A percentile compares a stretch with the other conserved stretches of the same genome.
phyloP scores from a whole-genome alignment of 768 basidiomycete genomes.

The Agrocybe pediades region DNA sequence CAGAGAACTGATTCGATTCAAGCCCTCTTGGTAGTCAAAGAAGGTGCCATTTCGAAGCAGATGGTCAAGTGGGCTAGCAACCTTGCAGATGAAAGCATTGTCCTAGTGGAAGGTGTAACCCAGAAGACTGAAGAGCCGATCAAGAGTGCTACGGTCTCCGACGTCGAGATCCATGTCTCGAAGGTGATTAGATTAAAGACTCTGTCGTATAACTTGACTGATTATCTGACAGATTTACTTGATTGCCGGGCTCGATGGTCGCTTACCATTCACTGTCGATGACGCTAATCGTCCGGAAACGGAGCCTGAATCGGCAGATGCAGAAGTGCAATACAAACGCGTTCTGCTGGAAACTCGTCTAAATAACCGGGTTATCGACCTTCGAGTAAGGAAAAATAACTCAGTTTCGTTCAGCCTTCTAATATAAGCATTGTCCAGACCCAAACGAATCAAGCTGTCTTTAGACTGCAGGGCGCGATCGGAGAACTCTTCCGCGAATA shows the following conservation, averaged over 20 bases:
- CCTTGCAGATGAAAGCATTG: conserved; percentile 85
- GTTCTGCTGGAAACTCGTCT: conserved; percentile 93
- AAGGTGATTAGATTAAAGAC: conserved; percentile 55
- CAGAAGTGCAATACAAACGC: conserved; percentile 67
- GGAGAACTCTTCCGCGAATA: conserved; percentile 85
- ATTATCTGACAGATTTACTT: conserved; percentile 65
- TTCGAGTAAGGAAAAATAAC: conserved; percentile 61
- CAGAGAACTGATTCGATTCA: conserved; percentile 89
- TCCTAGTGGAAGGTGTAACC: conserved; percentile 85
- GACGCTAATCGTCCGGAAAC: conserved; percentile 87
- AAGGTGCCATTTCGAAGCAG: conserved; percentile 87
- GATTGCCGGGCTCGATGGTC: conserved; percentile 74
- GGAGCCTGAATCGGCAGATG: conserved; percentile 56
- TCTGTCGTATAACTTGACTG: background rate
- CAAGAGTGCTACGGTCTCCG: conserved; percentile 86
- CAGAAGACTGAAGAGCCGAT: conserved; percentile 81
- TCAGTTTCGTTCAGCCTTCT: background rate
- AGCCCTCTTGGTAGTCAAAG: conserved; percentile 72
- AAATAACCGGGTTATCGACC: conserved; percentile 91
- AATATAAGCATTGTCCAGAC: conserved; percentile 54
- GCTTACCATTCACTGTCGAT: conserved; percentile 89
- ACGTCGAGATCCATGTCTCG: conserved; percentile 83
- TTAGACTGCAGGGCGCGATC: conserved; percentile 88
- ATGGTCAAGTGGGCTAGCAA: conserved; percentile 93
- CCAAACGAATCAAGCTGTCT: conserved; percentile 93